Percentiles rank a stretch among this genome's conserved stretches.
Conservation (phyloP, 1,284 basidiomycete genomes). For the Cryptococcus deneoformans region DNA sequence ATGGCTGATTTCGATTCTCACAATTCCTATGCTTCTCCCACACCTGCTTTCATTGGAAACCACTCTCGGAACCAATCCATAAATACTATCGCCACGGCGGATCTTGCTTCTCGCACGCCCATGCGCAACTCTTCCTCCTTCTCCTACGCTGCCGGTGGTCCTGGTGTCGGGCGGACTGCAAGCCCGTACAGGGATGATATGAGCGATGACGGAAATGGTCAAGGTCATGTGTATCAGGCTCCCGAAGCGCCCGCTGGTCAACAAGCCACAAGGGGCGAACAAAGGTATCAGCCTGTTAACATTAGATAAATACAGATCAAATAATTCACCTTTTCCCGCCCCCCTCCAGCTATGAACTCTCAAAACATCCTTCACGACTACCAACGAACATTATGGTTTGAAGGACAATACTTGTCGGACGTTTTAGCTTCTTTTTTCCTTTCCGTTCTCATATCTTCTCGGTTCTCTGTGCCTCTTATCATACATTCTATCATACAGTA, state of each 20-base stretch:
- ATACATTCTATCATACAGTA: too few relatives aligned
- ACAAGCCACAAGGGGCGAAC: constrained; percentile 1
- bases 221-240: constrained; percentile 9
- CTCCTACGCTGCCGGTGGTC: constrained; percentile 1
- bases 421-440: too few relatives aligned
- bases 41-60: constrained; percentile 1
- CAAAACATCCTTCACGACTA: too few relatives aligned
- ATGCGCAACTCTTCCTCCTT: constrained; percentile 12
- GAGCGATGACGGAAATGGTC: constrained; percentile 12
- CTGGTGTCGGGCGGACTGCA: background rate
- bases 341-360: too few relatives aligned
- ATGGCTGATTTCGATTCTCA: constrained; percentile 24
- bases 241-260: background rate
- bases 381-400: too few relatives aligned
- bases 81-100: constrained; percentile 43
- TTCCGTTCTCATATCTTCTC: too few relatives aligned
- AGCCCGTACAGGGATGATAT: constrained; percentile 17
- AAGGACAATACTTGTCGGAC: too few relatives aligned
- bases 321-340: too few relatives aligned
- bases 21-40: constrained; percentile 8
- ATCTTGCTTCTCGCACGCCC: constrained; percentile 26
- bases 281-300: constrained; percentile 17
- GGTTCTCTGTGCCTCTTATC: too few relatives aligned
- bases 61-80: constrained; percentile 28
- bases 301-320: constrained; percentile 3